Percentiles rank a stretch among this genome's conserved stretches.
phyloP scores from a whole-genome alignment of 2,329 filamentous ascomycete genomes.

The Talaromyces funiculosus region DNA sequence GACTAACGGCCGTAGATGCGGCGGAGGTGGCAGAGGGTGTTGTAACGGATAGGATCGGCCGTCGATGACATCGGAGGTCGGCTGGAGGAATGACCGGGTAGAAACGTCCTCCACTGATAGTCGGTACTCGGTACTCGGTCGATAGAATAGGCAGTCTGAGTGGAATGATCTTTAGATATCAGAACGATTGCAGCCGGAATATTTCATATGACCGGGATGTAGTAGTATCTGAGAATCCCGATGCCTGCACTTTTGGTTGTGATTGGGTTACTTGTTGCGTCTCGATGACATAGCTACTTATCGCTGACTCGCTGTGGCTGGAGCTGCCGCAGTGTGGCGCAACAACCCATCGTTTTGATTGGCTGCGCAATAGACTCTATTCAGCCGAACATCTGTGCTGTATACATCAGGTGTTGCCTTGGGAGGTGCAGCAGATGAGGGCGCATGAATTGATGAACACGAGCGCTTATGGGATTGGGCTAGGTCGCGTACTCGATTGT shows the following conservation, averaged over 20 bases:
- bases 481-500: background rate
- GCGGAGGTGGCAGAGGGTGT: background rate
- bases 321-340: background rate
- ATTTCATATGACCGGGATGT: background rate
- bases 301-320: background rate
- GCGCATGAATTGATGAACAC: no score
- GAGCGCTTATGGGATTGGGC: no score
- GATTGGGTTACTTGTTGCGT: no score
- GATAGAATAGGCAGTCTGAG: background rate
- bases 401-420: no score
- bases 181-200: background rate
- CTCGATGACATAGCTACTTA: no score
- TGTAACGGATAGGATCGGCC: background rate
- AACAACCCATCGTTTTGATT: background rate
- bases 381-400: no score
- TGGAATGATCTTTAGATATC: background rate
- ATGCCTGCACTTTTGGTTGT: background rate
- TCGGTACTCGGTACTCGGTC: no score
- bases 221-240: background rate
- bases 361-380: background rate
- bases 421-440: background rate
- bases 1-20: background rate
- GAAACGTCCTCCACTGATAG: background rate
- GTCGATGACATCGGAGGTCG: slow-evolving; percentile 1
- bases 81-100: background rate